Percentiles rank a stretch among this genome's conserved stretches.
phyloP scores from a whole-genome alignment of 2,329 filamentous ascomycete species.

The Xylariaceae sp. region DNA sequence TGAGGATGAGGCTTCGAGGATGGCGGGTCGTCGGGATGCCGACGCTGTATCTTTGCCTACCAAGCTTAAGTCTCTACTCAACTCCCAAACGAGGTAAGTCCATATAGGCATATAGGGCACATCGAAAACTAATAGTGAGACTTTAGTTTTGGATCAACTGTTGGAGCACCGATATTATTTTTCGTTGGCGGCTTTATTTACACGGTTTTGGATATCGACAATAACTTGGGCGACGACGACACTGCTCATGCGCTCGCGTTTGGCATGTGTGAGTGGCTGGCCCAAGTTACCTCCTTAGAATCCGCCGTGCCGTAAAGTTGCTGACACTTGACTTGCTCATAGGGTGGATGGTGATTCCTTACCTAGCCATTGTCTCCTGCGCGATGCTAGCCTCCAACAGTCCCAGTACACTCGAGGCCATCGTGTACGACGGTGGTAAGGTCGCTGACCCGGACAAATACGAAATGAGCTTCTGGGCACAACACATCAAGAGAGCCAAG shows the following conservation, averaged over 20 bases:
- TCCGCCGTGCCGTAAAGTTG: neutral
- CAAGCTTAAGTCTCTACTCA: slow-evolving; percentile 34
- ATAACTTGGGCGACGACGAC: slow-evolving; percentile 35
- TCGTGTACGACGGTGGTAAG: slow-evolving; percentile 35
- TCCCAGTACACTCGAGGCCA: slow-evolving; percentile 35
- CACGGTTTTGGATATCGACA: slow-evolving; percentile 34
- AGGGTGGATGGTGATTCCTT: slow-evolving; percentile 42
- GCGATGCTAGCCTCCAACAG: slow-evolving; percentile 39
- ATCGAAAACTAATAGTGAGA: neutral
- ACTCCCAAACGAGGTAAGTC: slow-evolving; percentile 34
- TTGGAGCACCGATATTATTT: slow-evolving; percentile 36
- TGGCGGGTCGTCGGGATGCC: neutral
- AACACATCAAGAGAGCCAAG: slow-evolving; percentile 21
- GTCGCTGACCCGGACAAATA: slow-evolving; percentile 22
- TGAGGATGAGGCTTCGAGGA: slow-evolving; percentile 27
- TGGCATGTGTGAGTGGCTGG: slow-evolving; percentile 36
- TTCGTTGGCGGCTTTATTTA: slow-evolving; percentile 37
- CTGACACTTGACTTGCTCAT: neutral
- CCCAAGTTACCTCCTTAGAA: neutral
- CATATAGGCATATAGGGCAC: neutral
- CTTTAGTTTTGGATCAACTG: slow-evolving; percentile 35
- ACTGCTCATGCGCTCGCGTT: slow-evolving; percentile 38
- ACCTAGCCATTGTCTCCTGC: slow-evolving; percentile 38
- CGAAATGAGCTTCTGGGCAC: slow-evolving; percentile 25
- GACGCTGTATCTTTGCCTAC: slow-evolving; percentile 31